Evolutionary conservation across 371 early-diverging fungal genomes (phyloP).

Genomic region (Sporodiniella umbellata): DNA sequence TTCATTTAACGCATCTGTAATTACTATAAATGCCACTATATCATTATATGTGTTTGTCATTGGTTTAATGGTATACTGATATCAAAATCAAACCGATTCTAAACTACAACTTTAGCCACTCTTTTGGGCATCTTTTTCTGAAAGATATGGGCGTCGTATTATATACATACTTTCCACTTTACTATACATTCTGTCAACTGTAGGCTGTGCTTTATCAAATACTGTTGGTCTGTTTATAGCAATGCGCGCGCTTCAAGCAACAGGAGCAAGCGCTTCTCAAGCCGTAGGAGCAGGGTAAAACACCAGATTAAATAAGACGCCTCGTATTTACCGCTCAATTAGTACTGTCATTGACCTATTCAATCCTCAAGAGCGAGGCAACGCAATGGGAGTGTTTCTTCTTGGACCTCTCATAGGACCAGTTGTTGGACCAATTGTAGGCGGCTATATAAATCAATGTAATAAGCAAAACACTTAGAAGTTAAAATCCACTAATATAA

Average conservation of each 20-base stretch:
- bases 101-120: constrained; percentile 41
- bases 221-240: constrained; percentile 53
- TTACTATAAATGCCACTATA: constrained; percentile 41
- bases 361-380: constrained; percentile 40
- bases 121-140: constrained; percentile 71
- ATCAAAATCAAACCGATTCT: background rate
- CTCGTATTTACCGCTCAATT: too few relatives aligned
- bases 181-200: constrained; percentile 55
- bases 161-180: constrained; percentile 59
- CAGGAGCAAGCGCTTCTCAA: constrained; percentile 69
- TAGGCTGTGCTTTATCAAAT: constrained; percentile 63
- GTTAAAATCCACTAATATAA: too few relatives aligned
- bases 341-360: constrained; percentile 38
- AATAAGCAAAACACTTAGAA: too few relatives aligned
- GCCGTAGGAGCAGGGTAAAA: constrained; percentile 73
- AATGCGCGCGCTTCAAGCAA: constrained; percentile 66
- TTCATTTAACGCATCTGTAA: constrained; percentile 28
- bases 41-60: constrained; percentile 40
- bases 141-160: constrained; percentile 59
- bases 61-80: constrained; percentile 32
- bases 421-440: constrained; percentile 42
- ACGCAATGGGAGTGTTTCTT: constrained; percentile 59
- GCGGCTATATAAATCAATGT: constrained; percentile 46
- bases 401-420: constrained; percentile 60
- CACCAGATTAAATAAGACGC: too few relatives aligned